Base-by-base conservation (phyloP, 176 grass and related monocot species). In the Saccharum officinarum region DNA sequence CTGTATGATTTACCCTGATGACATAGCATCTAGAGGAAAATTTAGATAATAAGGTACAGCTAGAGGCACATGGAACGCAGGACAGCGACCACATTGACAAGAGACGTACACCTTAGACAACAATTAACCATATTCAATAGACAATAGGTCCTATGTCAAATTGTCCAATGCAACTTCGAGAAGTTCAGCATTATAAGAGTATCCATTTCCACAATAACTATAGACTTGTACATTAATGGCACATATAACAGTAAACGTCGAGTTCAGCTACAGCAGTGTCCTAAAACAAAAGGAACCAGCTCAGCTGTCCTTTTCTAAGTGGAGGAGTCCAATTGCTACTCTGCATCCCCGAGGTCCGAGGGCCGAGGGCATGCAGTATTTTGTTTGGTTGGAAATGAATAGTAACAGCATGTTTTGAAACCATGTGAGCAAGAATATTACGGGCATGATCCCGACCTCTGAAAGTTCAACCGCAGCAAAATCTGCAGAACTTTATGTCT, bases 51-150 rank as follows among this genome's bases (percentile, higher is more conserved):
- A 38, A 44, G 25, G 68, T 34, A 83, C 26, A 25, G n/a, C 16
- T 13, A 23, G 46, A 75, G 38, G 38, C 55, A 74, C 26, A 63
- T 83, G 75, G 38, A 18, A 75, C 68, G 67, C 46, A 47, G 42
- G 80, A 90, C 38, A 90, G 57, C 22, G 37, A 90, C 57, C 54
- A 57, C 14, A 14, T 42, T 16, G 11, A 2, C 63, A 78, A 67
- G 37, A 37, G 36, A 79, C 3, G 57, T 14, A 28, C 39, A 57
- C 15, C 71, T 11, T 8, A 18, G 16, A 50, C 5, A 16, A 73
- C 28, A 73, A 57, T 37, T 61, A 73, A 49, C 36, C 36, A 61
- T 59, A 79, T 87, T 42, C n/a, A 20, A 36, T 23, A 82, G 34
- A 17, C 34, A 34, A 63, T 23, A 82, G 34, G 23, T 38, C 0